These are phyloP conservation scores for Dendrobium nobile DNA, from an alignment of 106 monocot genomes.

Conservation along the genomic window DNA sequence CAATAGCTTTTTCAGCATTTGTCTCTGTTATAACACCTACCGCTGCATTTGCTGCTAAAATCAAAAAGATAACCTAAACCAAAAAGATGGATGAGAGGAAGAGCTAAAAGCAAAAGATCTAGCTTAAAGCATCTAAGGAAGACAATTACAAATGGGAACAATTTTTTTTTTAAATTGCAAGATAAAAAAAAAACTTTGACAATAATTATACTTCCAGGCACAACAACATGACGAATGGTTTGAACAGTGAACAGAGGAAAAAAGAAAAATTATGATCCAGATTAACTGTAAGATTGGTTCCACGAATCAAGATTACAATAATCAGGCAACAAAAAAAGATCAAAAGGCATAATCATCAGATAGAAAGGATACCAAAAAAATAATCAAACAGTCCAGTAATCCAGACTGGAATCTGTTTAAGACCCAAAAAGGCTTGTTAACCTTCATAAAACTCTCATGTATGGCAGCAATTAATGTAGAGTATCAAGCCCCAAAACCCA, in stretches of 20 bases:
- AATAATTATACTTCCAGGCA: neutral
- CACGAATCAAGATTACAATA: neutral
- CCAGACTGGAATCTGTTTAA: neutral
- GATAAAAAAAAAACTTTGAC: neutral
- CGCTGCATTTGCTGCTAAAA: constrained; percentile 97
- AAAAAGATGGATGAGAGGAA: neutral
- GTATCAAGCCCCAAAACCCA: no score
- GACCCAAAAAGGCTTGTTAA: neutral
- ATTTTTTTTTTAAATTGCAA: neutral
- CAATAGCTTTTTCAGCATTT: constrained; percentile 98
- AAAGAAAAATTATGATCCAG: neutral
- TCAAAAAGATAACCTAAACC: constrained; percentile 86
- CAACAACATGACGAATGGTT: neutral
- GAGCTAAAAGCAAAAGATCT: neutral
- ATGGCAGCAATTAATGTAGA: neutral
- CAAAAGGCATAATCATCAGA: neutral
- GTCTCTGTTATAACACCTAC: constrained; percentile 99
- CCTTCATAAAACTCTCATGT: neutral
- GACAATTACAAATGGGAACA: neutral
- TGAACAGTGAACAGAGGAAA: neutral
- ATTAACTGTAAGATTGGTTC: neutral
- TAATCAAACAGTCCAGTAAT: neutral
- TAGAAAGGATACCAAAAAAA: neutral
- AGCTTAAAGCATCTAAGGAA: neutral
- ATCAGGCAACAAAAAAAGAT: neutral